phyloP scores from a whole-genome alignment of 2,329 filamentous ascomycete genomes.

The Neonectria faginata region DNA sequence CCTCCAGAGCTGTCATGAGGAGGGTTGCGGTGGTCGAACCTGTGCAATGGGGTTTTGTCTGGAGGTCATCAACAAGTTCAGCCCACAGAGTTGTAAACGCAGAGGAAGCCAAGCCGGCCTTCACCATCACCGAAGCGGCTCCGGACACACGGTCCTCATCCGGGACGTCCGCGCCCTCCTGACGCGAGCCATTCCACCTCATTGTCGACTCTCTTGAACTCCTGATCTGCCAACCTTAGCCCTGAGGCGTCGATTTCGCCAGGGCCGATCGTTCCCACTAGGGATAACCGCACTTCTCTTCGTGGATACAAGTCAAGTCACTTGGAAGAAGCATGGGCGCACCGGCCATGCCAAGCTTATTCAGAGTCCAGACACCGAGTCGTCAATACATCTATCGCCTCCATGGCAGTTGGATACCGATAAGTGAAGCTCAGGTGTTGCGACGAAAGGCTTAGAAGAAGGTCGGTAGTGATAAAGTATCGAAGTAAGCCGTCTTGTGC shows the following conservation, averaged over 20 bases:
- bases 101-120: not conserved
- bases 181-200: too few species aligned
- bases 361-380: not conserved
- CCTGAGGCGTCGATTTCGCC: not conserved
- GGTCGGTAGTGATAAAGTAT: not conserved
- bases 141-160: not conserved
- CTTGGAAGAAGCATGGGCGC: not conserved
- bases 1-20: too few species aligned
- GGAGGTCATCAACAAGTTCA: too few species aligned
- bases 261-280: too few species aligned
- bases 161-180: not conserved
- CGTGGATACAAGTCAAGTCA: not conserved
- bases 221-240: not conserved
- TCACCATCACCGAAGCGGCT: not conserved
- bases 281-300: too few species aligned
- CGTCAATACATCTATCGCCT: not conserved
- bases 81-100: too few species aligned
- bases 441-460: too few species aligned
- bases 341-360: not conserved
- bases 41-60: too few species aligned
- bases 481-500: not conserved
- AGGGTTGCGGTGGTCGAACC: too few species aligned
- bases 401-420: not conserved
- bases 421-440: too few species aligned
- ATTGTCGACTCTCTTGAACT: too few species aligned